phyloP scores from a whole-genome alignment of 179 eudicot genomes.

The Silene noctiflora region DNA sequence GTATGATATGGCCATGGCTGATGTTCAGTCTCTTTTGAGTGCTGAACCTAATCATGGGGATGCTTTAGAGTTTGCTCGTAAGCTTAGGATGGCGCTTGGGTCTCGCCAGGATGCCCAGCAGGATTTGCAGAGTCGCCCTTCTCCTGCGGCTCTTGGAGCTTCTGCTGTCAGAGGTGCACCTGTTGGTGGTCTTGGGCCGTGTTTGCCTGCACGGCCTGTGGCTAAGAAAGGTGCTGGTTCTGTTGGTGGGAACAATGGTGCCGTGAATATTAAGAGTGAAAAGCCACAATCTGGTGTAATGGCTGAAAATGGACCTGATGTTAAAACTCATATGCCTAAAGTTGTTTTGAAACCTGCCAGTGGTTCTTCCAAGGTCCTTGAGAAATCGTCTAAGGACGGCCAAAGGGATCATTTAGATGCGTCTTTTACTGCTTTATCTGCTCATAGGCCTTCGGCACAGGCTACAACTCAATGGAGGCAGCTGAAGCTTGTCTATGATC shows the following conservation, averaged over 20 bases:
- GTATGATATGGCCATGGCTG: conserved; percentile 72
- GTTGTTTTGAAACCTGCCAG: conserved; percentile 64
- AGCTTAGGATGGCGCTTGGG: conserved; percentile 56
- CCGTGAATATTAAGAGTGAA: conserved; percentile 39
- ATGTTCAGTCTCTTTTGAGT: conserved; percentile 56
- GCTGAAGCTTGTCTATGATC: conserved; percentile 89
- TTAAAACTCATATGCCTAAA: conserved; percentile 50
- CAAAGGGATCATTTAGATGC: conserved; percentile 29
- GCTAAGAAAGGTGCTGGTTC: conserved; percentile 54
- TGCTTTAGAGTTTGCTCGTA: conserved; percentile 66
- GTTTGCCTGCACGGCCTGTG: conserved; percentile 79
- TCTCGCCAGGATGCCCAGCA: conserved; percentile 66
- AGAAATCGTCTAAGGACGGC: conserved; percentile 32
- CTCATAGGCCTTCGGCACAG: conserved; percentile 23
- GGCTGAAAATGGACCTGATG: conserved; percentile 54
- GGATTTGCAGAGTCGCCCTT: conserved; percentile 87
- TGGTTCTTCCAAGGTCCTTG: conserved; percentile 46
- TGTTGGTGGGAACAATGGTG: conserved; percentile 29
- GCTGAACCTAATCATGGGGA: conserved; percentile 72
- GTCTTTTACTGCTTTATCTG: conserved; percentile 25
- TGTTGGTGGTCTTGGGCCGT: conserved; percentile 78
- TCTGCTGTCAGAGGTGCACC: conserved; percentile 91
- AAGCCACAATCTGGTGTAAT: conserved; percentile 38
- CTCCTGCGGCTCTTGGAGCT: conserved; percentile 94
- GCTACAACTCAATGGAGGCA: conserved; percentile 52